These are phyloP conservation scores for Tephrocybe rancida DNA, from an alignment of 768 basidiomycete species.

Conservation along the genomic window DNA sequence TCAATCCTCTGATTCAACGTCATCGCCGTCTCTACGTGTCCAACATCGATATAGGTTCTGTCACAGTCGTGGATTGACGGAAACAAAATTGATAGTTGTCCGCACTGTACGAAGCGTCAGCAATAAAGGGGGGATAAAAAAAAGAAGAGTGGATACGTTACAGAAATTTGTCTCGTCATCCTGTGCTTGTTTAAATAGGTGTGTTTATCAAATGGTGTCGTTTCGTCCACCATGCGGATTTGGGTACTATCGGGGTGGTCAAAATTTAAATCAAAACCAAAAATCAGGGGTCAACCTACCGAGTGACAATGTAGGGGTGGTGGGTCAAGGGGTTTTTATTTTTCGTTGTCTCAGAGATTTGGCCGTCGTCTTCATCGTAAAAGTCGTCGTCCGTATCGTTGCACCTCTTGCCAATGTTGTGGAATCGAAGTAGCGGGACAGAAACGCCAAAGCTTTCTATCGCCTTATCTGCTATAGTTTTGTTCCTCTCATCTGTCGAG, in stretches of 20 bases:
- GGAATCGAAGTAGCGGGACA: conserved; percentile 35
- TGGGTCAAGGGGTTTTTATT: conserved; percentile 19
- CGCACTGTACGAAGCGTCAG: conserved; percentile 21
- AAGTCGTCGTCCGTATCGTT: not conserved
- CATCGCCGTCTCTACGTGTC: conserved; percentile 23
- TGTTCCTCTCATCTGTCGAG: conserved; percentile 16
- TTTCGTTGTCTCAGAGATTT: conserved; percentile 14
- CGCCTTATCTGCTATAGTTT: conserved; percentile 27
- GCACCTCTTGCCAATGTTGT: conserved; percentile 27
- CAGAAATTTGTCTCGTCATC: conserved; percentile 21
- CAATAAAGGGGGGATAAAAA: not conserved
- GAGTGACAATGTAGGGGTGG: conserved; percentile 39
- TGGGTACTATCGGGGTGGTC: conserved; percentile 27
- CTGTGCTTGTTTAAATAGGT: conserved; percentile 25
- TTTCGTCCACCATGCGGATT: conserved; percentile 34
- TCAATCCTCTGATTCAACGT: conserved; percentile 8
- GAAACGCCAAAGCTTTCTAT: conserved; percentile 36
- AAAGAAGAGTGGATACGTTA: conserved; percentile 7
- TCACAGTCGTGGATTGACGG: conserved; percentile 24
- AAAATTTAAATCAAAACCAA: not conserved
- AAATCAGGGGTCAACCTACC: conserved; percentile 19
- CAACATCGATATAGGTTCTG: conserved; percentile 24
- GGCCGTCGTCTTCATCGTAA: conserved; percentile 14
- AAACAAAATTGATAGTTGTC: conserved; percentile 8
- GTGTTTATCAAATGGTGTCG: conserved; percentile 26